Conservation (phyloP, 2,329 filamentous ascomycete genomes). For the Phyllosticta citriasiana region DNA sequence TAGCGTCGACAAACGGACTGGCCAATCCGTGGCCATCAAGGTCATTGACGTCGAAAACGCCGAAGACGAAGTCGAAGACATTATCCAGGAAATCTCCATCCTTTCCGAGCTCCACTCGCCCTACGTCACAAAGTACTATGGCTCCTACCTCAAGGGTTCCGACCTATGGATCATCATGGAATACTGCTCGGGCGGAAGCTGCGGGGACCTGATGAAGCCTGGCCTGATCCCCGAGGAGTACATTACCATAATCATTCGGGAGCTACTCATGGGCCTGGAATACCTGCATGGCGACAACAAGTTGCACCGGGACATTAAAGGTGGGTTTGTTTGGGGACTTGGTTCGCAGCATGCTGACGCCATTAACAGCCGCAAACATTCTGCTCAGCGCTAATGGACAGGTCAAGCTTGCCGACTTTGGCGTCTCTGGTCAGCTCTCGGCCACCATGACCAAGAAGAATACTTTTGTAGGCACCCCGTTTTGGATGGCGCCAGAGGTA, state of each 20-base stretch:
- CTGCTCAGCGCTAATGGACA: constrained; percentile 82
- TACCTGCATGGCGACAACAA: constrained; percentile 95
- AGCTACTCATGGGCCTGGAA: constrained; percentile 79
- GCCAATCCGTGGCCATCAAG: constrained; percentile 94
- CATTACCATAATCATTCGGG: constrained; percentile 88
- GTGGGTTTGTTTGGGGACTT: constrained; percentile 34
- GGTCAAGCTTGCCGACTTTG: constrained; percentile 95
- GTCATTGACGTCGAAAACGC: constrained; percentile 98
- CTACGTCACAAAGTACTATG: constrained; percentile 96
- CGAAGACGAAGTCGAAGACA: constrained; percentile 98
- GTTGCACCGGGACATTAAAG: constrained; percentile 91
- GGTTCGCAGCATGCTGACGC: background rate
- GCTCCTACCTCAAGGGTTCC: constrained; percentile 89
- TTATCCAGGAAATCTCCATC: constrained; percentile 97
- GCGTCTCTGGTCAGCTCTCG: constrained; percentile 89
- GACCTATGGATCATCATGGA: constrained; percentile 99
- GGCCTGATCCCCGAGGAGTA: constrained; percentile 88
- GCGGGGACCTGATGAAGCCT: constrained; percentile 90
- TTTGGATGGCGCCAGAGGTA: constrained; percentile 99
- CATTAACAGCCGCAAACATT: constrained; percentile 69
- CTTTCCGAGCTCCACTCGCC: constrained; percentile 91
- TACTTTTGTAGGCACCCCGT: constrained; percentile 94
- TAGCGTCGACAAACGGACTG: constrained; percentile 85
- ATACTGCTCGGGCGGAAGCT: constrained; percentile 94
- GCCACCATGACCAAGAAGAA: constrained; percentile 99